These are phyloP conservation scores for Trichoderma arundinaceum DNA, from an alignment of 2,329 filamentous ascomycete genomes.

Conservation along the genomic window DNA sequence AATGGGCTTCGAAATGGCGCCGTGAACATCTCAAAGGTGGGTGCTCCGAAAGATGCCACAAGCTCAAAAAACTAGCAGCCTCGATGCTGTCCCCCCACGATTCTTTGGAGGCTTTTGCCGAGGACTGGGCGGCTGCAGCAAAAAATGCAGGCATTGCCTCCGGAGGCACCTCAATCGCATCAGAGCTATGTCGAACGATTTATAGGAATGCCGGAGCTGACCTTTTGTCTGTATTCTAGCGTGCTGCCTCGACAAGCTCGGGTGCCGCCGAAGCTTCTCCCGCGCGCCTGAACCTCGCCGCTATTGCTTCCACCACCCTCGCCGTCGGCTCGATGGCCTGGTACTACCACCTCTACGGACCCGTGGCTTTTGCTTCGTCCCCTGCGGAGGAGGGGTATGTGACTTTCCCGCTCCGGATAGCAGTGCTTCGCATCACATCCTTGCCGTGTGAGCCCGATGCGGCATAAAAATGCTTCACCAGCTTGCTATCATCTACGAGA, in stretches of 20 bases:
- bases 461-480: conserved; percentile 43
- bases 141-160: conserved; percentile 35
- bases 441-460: conserved; percentile 36
- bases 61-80: conserved; percentile 41
- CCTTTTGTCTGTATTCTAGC: conserved; percentile 50
- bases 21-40: conserved; percentile 76
- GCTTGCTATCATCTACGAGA: conserved; percentile 32
- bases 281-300: conserved; percentile 84
- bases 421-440: conserved; percentile 3
- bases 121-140: conserved; percentile 40
- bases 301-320: conserved; percentile 82
- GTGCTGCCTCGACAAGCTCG: conserved; percentile 75
- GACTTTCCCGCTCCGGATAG: conserved; percentile 16
- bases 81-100: neutral
- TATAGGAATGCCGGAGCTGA: conserved; percentile 47
- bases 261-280: conserved; percentile 72
- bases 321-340: conserved; percentile 90
- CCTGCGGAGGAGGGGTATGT: conserved; percentile 98
- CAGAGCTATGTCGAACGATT: conserved; percentile 33
- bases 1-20: conserved; percentile 77
- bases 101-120: conserved; percentile 39
- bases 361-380: conserved; percentile 85
- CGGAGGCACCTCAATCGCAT: conserved; percentile 41
- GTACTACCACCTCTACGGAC: conserved; percentile 97
- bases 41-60: conserved; percentile 43